Base-by-base conservation (phyloP, 495 filamentous ascomycete genomes). In the Tuber umbilicatum region DNA sequence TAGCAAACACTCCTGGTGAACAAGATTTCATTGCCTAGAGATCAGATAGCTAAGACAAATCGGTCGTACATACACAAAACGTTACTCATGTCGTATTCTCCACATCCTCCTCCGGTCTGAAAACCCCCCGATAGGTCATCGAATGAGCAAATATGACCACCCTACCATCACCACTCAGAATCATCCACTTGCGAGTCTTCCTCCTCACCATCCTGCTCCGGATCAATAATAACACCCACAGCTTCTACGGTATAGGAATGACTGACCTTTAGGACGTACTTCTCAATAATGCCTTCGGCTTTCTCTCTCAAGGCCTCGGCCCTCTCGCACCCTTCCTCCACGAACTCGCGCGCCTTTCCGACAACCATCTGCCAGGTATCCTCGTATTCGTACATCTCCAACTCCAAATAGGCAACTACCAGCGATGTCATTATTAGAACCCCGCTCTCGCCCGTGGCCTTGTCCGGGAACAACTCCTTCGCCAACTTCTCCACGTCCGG, bases 321-420 rank as follows among this genome's bases (percentile, higher is more conserved):
- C n/a, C n/a, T n/a, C n/a, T n/a, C n/a, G n/a, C n/a, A n/a, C n/a
- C n/a, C n/a, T n/a, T n/a, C n/a, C n/a, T n/a, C n/a, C n/a, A n/a
- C n/a, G n/a, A n/a, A n/a, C n/a, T n/a, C n/a, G n/a, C n/a, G n/a
- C n/a, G n/a, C n/a, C n/a, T n/a, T n/a, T n/a, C n/a, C n/a, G n/a
- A n/a, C n/a, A n/a, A n/a, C n/a, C n/a, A n/a, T 83, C 78, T 88
- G 87, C 89, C 89, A 90, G 37, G 83, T 81, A n/a, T 86, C 86
- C 81, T 82, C 80, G 70, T 84, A 79, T 6, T 73, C 82, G 0
- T 5, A 72, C 69, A 88, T 70, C 73, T 83, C 85, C 43, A 68
- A 74, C 79, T 87, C 83, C 45, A 91, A 80, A 72, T 81, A 89
- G 6, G 78, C 84, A 67, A 90, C 71, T 14, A 84, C 87, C 64